These are phyloP conservation scores for Volvox carteri DNA, from an alignment of 163 green algal genomes.

Conservation along the genomic window DNA sequence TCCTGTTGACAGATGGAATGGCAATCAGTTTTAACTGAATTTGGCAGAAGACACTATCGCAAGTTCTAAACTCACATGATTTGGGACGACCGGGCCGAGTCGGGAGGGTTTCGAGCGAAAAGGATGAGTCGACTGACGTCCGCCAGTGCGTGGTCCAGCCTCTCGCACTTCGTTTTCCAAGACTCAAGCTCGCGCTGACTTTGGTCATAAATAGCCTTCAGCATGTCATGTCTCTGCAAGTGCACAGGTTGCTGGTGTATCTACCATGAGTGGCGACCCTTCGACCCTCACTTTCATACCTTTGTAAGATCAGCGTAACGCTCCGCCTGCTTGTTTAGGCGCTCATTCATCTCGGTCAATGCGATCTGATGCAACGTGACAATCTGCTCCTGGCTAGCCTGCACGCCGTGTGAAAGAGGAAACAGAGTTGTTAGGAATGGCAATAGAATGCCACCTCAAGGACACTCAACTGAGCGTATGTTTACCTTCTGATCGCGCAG, in stretches of 20 bases:
- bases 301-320: slow-evolving; percentile 42
- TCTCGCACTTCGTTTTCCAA: slow-evolving; percentile 47
- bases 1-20: slow-evolving; percentile 12
- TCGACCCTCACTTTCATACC: too few species aligned
- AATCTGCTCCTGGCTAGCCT: slow-evolving; percentile 40
- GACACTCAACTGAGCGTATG: too few species aligned
- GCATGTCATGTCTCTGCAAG: slow-evolving; percentile 14
- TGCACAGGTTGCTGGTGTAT: too few species aligned
- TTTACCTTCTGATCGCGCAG: slow-evolving; percentile 30
- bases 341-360: slow-evolving; percentile 31
- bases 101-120: slow-evolving; percentile 46
- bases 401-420: neutral
- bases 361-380: neutral
- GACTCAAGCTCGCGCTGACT: slow-evolving; percentile 40
- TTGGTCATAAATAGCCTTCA: slow-evolving; percentile 27
- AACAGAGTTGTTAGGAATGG: neutral
- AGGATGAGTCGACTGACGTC: slow-evolving; percentile 48
- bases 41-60: too few species aligned
- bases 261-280: too few species aligned
- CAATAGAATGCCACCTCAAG: too few species aligned
- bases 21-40: too few species aligned
- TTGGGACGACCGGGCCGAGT: slow-evolving; percentile 40
- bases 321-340: slow-evolving; percentile 10
- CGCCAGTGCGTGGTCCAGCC: slow-evolving; percentile 41
- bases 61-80: slow-evolving; percentile 33